Base-by-base conservation (phyloP, 2,329 filamentous ascomycete genomes). In the Xenoacremonium recifei region DNA sequence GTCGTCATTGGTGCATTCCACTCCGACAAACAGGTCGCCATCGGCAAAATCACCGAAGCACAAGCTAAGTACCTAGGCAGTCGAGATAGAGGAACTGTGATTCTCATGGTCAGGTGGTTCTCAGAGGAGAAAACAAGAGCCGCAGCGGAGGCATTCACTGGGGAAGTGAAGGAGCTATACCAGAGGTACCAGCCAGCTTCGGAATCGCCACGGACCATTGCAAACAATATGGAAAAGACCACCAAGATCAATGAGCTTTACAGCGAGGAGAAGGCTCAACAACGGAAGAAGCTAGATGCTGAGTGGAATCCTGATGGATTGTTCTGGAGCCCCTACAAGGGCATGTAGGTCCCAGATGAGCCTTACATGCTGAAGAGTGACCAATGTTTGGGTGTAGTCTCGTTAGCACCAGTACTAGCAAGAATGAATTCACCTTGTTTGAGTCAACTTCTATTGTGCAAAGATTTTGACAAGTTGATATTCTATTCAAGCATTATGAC, bases 261-360 rank as follows among this genome's bases (percentile, higher is more conserved):
- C 23, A 35, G 38, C 6, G 20, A 37, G 2, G 44, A 50, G 1
- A 51, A 35, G 21, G 21, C 60, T 20, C 41, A 32, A 6, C 41
- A 50, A 31, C 15, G 59, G 17, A 48, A 11, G 21, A 38, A 25
- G n/a, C 32, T 55, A 5, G 59, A 60, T 39, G 23, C 15, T 32
- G 27, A 18, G 6, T 62, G 59, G 58, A 58, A 62, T 39, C 13
- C 34, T 4, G 47, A 54, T 1, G 44, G 47, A 0, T 11, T 62
- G 0, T 62, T 62, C 37, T 62, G 59, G 58, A 58, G 38, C 18
- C 56, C 56, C 9, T 58, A 27, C 13, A 27, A 50, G n/a, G n/a
- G n/a, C n/a, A n/a, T n/a, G n/a, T n/a, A n/a, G n/a, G n/a, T n/a
- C n/a, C n/a, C n/a, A n/a, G n/a, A n/a, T n/a, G n/a, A n/a, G n/a